Evolutionary conservation across 2,329 filamentous ascomycete genomes (phyloP).

Genomic region (Aspergillus thermomutatus): DNA sequence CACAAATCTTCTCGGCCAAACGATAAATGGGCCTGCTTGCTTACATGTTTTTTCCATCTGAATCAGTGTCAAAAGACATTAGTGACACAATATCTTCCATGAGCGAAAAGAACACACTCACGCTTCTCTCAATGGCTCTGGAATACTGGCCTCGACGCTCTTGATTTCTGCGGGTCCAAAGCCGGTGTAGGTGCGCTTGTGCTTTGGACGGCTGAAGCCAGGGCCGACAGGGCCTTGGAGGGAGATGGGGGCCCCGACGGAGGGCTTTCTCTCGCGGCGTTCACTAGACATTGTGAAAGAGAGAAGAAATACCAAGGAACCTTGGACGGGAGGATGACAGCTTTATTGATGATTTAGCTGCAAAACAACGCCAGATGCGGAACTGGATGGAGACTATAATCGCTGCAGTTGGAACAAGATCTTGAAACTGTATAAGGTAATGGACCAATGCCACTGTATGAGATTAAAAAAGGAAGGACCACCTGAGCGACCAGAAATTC

Average conservation of each 20-base stretch:
- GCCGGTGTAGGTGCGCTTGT: conserved; percentile 94
- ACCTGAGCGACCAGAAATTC: background rate
- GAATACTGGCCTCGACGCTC: conserved; percentile 84
- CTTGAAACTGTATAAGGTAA: background rate
- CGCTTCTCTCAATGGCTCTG: conserved; percentile 79
- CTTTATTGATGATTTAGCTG: background rate
- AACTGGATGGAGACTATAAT: background rate
- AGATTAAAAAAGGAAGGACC: background rate
- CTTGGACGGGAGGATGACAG: background rate
- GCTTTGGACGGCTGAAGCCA: conserved; percentile 84
- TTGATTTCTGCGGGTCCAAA: conserved; percentile 92
- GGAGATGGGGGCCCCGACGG: conserved; percentile 75
- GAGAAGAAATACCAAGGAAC: background rate
- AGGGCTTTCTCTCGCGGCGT: conserved; percentile 72
- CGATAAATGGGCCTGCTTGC: conserved; percentile 14
- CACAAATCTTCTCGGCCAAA: background rate
- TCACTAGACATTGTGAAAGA: conserved; percentile 21
- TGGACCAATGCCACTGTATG: background rate
- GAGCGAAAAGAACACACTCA: conserved; percentile 51
- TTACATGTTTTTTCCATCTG: conserved; percentile 61
- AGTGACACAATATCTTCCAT: background rate
- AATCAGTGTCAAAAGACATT: conserved; percentile 16
- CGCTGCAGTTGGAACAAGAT: background rate
- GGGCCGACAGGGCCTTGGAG: conserved; percentile 84
- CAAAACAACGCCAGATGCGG: background rate